Base-by-base conservation (phyloP, 768 basidiomycete species). In the Lentinula sp. region DNA sequence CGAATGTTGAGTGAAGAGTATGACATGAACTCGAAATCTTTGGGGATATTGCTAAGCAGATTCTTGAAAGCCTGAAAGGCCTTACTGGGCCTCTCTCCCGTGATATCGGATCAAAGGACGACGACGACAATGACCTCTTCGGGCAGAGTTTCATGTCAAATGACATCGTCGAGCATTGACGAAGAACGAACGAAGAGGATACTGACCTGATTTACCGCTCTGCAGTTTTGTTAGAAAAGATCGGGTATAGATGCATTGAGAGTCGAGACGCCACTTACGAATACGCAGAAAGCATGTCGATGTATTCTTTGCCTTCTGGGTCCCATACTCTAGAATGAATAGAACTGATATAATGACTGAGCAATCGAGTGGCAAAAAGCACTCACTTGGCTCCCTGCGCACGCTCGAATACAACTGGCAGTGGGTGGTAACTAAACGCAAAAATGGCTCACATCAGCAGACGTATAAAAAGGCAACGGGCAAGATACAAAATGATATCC, bases 231-330 rank as follows among this genome's bases (percentile, higher is more conserved):
- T 65, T 57, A 59, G 32, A 43, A 55, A 59, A 52, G 62, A 18
- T 59, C 56, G 49, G 52, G 63, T 13, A 50, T 37, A 16, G 67
- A 52, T 28, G 46, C 58, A 31, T 18, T 21, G 46, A 9, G 31
- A 32, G 21, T 37, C 37, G 3, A 8, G 37, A 43, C 34, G 18
- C 10, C 18, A 70, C 88, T 77, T 71, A 95, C 92, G 93, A 95
- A 77, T 98, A 98, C 32, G 97, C 97, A 49, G 93, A 92, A 18
- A 99, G 81, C 92, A 98, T 97, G 70, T 99, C 97, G 64, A 98
- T 94, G 75, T 97, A 99, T 70, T 95, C 90, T 56, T 84, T 88
- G 64, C 95, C 95, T 80, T 96, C 95, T 3, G 89, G 91, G 70
- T 97, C 95, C 91, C 92, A 96, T 71, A 94, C 93, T 68, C 81